Evolutionary conservation across 208 protist species (phyloP).

Genomic region (Leishmania tropica): DNA sequence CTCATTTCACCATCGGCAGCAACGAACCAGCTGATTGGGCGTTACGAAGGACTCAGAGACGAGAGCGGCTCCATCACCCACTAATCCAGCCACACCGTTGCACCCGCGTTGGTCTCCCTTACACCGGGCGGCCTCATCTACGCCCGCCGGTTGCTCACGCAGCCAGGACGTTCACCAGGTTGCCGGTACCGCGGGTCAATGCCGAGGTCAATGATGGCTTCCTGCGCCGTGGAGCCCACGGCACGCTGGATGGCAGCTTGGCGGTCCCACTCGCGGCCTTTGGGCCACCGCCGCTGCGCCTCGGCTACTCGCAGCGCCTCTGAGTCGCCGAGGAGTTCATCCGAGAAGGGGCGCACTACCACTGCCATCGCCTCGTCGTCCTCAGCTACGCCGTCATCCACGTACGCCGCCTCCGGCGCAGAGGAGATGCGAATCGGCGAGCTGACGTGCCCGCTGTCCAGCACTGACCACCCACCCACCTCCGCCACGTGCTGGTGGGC

Average conservation of each 20-base stretch:
- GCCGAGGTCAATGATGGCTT: constrained; percentile 65
- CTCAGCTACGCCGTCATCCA: background rate
- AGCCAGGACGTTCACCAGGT: constrained; percentile 57
- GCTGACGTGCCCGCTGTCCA: constrained; percentile 44
- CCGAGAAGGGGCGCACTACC: constrained; percentile 49
- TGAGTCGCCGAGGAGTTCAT: constrained; percentile 30
- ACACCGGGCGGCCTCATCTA: background rate
- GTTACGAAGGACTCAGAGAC: background rate
- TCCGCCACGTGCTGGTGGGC: constrained; percentile 4
- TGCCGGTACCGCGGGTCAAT: constrained; percentile 74
- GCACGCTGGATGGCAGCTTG: constrained; percentile 65
- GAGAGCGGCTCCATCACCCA: background rate
- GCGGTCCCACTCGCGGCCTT: constrained; percentile 80
- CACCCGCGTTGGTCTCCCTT: background rate
- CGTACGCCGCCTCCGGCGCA: background rate
- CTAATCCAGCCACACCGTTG: background rate
- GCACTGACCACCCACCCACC: constrained; percentile 22
- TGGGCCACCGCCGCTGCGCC: constrained; percentile 39
- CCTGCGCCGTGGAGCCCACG: constrained; percentile 66
- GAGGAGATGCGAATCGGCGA: constrained; percentile 27
- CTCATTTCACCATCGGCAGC: background rate
- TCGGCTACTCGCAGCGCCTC: constrained; percentile 11
- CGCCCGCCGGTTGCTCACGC: background rate
- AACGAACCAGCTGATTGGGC: background rate
- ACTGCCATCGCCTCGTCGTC: constrained; percentile 31